Conservation (phyloP, 345 rosid genomes). For the Salix purpurea region DNA sequence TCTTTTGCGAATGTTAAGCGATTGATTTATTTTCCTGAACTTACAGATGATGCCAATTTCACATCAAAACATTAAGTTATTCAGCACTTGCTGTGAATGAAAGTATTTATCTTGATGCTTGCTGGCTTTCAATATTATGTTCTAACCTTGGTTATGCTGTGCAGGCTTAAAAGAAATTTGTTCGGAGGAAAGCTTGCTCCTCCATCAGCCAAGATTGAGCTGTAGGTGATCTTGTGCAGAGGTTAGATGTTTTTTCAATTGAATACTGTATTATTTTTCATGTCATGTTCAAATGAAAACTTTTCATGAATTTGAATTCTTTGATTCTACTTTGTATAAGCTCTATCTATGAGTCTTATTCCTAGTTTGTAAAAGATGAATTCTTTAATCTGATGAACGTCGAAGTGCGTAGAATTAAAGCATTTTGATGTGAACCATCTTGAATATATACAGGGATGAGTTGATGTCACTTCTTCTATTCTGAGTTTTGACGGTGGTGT, state of each 20-base stretch:
- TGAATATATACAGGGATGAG: conserved; percentile 2
- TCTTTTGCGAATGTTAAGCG: no score
- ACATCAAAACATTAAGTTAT: not conserved
- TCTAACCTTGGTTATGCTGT: not conserved
- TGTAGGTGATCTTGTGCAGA: conserved; percentile 15
- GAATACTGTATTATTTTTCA: conserved; percentile 20
- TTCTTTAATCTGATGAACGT: conserved; percentile 8
- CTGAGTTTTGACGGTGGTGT: not conserved
- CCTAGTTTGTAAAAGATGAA: conserved; percentile 19
- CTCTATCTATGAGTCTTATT: conserved; percentile 12
- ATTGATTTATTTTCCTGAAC: no score
- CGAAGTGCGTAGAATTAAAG: not conserved
- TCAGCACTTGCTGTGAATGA: not conserved
- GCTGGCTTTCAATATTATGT: not conserved
- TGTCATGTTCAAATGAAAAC: conserved; percentile 15
- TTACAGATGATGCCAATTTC: not conserved
- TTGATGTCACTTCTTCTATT: not conserved
- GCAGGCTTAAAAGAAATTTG: conserved; percentile 20
- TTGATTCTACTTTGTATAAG: conserved; percentile 17
- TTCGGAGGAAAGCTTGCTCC: conserved; percentile 1
- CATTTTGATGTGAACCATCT: not conserved
- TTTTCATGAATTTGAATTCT: conserved; percentile 16
- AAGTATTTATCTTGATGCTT: not conserved
- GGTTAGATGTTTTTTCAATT: conserved; percentile 13
- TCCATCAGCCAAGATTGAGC: conserved; percentile 5